Evolutionary conservation across 2,329 filamentous ascomycete genomes (phyloP), one percentile per base, ranked within the genome.

Genomic region (Lecanoromycetidae sp.): DNA sequence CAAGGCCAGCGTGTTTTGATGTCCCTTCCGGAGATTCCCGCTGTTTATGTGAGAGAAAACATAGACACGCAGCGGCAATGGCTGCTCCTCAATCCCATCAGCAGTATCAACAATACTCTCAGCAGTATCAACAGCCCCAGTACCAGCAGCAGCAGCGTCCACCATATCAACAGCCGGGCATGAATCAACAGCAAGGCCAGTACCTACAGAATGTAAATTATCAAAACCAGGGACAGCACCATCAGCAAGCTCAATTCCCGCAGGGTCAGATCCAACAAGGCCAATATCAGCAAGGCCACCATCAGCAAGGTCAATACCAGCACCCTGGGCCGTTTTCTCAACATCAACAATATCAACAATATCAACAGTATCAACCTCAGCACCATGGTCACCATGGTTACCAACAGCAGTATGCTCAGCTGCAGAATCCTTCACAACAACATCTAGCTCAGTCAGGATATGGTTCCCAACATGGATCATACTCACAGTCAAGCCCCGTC

Each of bases 341-440:
- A 20, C 32, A 23, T 13, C 45, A 42, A 12, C 45, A 45, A 22
- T 35, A 43, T 36, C 46, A 45, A 33, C 41, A 44, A 19, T 30
- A 23, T 25, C 41, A 48, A 44, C 33, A 50, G 13, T 19, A 37
- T 15, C 43, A 36, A 22, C 23, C 33, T 23, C 49, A 38, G n/a
- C 44, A 40, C 27, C 38, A 30, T 20, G 38, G 38, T 5, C n/a
- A 41, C 15, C 4, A 17, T 17, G 23, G 32, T 32, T 46, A 46
- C 22, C 35, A 50, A n/a, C 48, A 52, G 10, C 46, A 50, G 30
- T 29, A 38, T 45, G 17, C 47, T 27, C 39, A 34, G 17, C 48
- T 44, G 17, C 36, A 38, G 15, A 34, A 42, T n/a, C 30, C 27
- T 17, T 29, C 47, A 22, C 49, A 32, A 47, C 42, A 51, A 8